Percentiles rank a stretch among this genome's conserved stretches.
Evolutionary conservation across 2,329 filamentous ascomycete genomes (phyloP).

Genomic region (Camillea tinctor): DNA sequence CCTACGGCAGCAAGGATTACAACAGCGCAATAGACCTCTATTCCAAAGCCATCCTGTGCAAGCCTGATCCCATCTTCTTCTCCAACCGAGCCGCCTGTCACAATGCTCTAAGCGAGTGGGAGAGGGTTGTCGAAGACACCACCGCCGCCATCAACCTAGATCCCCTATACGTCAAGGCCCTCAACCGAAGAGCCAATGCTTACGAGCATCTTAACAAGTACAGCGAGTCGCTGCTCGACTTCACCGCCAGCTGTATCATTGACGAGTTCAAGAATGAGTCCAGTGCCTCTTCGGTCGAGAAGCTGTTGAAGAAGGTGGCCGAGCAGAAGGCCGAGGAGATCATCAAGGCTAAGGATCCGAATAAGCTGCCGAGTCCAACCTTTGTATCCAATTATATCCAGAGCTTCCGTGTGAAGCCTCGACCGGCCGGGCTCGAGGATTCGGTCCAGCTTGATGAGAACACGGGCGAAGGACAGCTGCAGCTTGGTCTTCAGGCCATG

Average conservation of each 20-base stretch:
- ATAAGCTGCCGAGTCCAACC: conserved; percentile 89
- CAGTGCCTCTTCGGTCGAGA: conserved; percentile 86
- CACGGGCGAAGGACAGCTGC: conserved; percentile 81
- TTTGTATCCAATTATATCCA: conserved; percentile 99
- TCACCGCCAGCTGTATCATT: conserved; percentile 98
- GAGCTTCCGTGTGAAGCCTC: conserved; percentile 84
- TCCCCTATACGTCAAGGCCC: conserved; percentile 92
- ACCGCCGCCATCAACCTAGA: conserved; percentile 92
- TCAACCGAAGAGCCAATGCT: conserved; percentile 93
- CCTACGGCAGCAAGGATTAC: conserved; percentile 92
- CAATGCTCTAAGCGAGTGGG: conserved; percentile 90
- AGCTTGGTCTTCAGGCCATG: conserved; percentile 78
- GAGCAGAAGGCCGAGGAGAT: conserved; percentile 92
- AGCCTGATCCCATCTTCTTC: conserved; percentile 96
- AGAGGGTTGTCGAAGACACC: conserved; percentile 95
- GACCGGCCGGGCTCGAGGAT: conserved; percentile 81
- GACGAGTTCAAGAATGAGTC: conserved; percentile 92
- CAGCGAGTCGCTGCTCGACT: conserved; percentile 94
- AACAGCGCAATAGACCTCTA: conserved; percentile 92
- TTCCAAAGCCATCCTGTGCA: conserved; percentile 93
- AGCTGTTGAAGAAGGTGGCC: conserved; percentile 93
- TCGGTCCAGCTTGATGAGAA: conserved; percentile 73
- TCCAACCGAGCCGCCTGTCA: conserved; percentile 98
- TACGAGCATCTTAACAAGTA: conserved; percentile 91
- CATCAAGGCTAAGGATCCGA: conserved; percentile 74